Conservation (phyloP, 257 asterid genomes). For the Solanum appendiculatum region DNA sequence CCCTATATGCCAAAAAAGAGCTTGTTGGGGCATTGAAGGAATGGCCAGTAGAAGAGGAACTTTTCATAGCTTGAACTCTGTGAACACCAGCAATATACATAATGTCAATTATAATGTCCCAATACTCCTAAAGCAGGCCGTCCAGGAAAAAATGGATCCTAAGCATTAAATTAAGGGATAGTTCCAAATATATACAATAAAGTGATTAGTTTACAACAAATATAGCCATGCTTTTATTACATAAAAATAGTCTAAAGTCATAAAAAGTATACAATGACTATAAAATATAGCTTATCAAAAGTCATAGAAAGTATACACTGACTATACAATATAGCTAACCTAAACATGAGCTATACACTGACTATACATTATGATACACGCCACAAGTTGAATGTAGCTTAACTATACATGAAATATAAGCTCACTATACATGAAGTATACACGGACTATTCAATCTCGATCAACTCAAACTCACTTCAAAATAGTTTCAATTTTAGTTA, state of each 20-base stretch:
- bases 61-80: conserved; percentile 41
- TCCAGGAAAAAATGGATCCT: not conserved
- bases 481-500: not conserved
- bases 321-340: too few relatives aligned
- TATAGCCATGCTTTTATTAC: not conserved
- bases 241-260: not conserved
- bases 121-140: not conserved
- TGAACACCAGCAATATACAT: conserved; percentile 10
- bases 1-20: conserved; percentile 10
- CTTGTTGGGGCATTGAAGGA: conserved; percentile 13
- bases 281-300: too few relatives aligned
- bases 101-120: not conserved
- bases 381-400: not conserved
- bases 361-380: not conserved
- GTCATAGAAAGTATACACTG: not conserved
- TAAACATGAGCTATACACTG: not conserved
- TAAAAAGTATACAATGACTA: not conserved
- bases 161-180: not conserved
- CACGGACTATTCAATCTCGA: not conserved
- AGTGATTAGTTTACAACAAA: not conserved
- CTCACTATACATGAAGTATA: not conserved
- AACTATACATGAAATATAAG: not conserved
- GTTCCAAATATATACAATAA: not conserved
- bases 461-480: not conserved
- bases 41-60: conserved; percentile 26